Conservation (phyloP, 768 basidiomycete species). For the Phanerodontia chrysosporium region DNA sequence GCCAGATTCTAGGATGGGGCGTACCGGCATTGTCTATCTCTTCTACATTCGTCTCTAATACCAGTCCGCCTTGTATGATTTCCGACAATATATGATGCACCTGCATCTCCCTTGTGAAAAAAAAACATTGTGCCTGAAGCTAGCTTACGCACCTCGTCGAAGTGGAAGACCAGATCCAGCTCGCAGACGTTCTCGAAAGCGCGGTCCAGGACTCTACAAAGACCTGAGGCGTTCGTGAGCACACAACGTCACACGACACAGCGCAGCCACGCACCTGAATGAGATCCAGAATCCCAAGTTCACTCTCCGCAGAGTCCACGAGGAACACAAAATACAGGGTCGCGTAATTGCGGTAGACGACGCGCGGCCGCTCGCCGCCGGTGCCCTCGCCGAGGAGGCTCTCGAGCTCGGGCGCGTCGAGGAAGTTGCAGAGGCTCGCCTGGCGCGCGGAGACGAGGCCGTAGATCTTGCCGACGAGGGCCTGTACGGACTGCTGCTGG, state of each 20-base stretch:
- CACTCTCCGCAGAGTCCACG: conserved; percentile 94
- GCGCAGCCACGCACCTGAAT: conserved; percentile 71
- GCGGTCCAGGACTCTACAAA: conserved; percentile 96
- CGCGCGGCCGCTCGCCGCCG: conserved; percentile 64
- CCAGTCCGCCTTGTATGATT: conserved; percentile 94
- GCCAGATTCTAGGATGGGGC: not conserved
- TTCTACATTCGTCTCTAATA: conserved; percentile 91
- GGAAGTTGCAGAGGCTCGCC: conserved; percentile 87
- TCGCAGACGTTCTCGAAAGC: conserved; percentile 99
- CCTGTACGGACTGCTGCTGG: conserved; percentile 60
- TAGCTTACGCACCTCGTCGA: conserved; percentile 73
- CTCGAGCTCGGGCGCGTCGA: conserved; percentile 88
- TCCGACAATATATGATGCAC: conserved; percentile 95
- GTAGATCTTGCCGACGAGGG: conserved; percentile 85
- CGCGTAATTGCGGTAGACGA: conserved; percentile 94
- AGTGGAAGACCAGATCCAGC: conserved; percentile 96
- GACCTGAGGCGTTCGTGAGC: conserved; percentile 49
- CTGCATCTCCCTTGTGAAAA: conserved; percentile 36
- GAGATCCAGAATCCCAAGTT: conserved; percentile 91
- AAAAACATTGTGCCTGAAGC: not conserved
- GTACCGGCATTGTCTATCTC: conserved; percentile 72
- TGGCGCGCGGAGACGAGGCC: conserved; percentile 81
- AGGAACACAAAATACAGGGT: conserved; percentile 97
- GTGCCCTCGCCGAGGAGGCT: conserved; percentile 56
- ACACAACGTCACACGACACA: not conserved